A percentile compares a stretch with the other conserved stretches of the same genome.
These are phyloP conservation scores for Inga oerstediana DNA, from an alignment of 306 rosid species.

Conservation along the genomic window DNA sequence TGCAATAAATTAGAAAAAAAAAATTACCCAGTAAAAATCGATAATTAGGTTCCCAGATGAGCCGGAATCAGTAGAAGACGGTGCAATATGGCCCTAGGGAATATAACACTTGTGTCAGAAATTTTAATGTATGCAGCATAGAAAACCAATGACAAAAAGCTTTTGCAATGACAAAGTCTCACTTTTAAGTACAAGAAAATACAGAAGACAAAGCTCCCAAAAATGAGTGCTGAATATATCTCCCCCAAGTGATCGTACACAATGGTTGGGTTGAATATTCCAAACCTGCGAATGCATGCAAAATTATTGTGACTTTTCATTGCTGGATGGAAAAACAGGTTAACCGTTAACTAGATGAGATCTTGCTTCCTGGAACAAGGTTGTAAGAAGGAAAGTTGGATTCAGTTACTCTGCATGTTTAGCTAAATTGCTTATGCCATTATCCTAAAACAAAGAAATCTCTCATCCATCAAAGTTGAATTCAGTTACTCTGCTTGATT, in stretches of 20 bases:
- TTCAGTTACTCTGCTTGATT: neutral
- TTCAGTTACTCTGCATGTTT: neutral
- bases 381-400: neutral
- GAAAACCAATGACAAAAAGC: neutral
- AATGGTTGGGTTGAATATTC: conserved; percentile 79
- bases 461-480: conserved; percentile 7
- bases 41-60: conserved; percentile 83
- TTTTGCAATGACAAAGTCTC: conserved; percentile 39
- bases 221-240: conserved; percentile 81
- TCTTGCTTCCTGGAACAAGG: conserved; percentile 20
- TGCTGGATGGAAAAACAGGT: conserved; percentile 1
- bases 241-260: conserved; percentile 97
- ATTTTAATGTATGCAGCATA: conserved; percentile 20
- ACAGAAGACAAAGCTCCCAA: conserved; percentile 92
- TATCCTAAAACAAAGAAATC: conserved; percentile 11
- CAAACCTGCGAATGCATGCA: conserved; percentile 69
- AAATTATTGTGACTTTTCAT: neutral
- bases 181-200: conserved; percentile 86
- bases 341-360: neutral
- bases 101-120: conserved; percentile 37
- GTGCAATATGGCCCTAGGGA: conserved; percentile 80
- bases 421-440: conserved; percentile 2
- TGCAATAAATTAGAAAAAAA: conserved; percentile 6
- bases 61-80: conserved; percentile 94
- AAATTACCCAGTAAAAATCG: conserved; percentile 95